These are phyloP conservation scores for Podospora australis DNA, from an alignment of 495 filamentous ascomycete genomes.

Conservation along the genomic window DNA sequence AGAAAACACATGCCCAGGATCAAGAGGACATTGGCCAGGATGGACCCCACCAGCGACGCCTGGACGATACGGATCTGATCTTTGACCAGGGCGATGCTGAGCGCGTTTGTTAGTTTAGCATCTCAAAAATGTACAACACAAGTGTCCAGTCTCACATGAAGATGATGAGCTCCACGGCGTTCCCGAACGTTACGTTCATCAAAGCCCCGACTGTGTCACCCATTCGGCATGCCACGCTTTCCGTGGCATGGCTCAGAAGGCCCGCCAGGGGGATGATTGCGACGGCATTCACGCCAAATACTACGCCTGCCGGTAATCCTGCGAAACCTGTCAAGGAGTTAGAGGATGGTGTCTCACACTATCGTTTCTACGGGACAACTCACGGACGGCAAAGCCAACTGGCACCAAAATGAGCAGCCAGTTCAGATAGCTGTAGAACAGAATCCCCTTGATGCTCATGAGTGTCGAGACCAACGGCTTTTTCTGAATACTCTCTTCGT, in stretches of 20 bases:
- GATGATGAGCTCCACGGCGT: conserved; percentile 59
- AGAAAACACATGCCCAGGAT: conserved; percentile 90
- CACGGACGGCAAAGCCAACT: conserved; percentile 61
- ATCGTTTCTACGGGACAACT: too few species aligned
- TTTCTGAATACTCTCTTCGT: conserved; percentile 29
- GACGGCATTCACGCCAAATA: conserved; percentile 61
- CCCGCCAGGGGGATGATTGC: conserved; percentile 79
- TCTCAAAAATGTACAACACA: background rate
- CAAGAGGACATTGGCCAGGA: conserved; percentile 78
- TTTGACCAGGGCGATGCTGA: conserved; percentile 62
- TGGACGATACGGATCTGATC: conserved; percentile 86
- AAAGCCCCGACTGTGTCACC: conserved; percentile 77
- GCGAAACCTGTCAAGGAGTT: conserved; percentile 1
- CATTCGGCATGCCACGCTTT: conserved; percentile 67
- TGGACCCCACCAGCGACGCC: conserved; percentile 80
- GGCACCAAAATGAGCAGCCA: conserved; percentile 74
- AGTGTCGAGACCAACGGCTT: too few species aligned
- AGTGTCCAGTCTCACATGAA: conserved; percentile 14
- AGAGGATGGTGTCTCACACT: too few species aligned
- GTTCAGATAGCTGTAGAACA: conserved; percentile 71
- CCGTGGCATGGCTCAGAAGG: conserved; percentile 75
- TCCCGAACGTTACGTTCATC: conserved; percentile 84
- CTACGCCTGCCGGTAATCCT: conserved; percentile 21
- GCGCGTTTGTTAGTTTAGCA: conserved; percentile 20
- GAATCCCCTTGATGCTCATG: too few species aligned